phyloP scores from a whole-genome alignment of 306 rosid species.

The Bauhinia variegata region DNA sequence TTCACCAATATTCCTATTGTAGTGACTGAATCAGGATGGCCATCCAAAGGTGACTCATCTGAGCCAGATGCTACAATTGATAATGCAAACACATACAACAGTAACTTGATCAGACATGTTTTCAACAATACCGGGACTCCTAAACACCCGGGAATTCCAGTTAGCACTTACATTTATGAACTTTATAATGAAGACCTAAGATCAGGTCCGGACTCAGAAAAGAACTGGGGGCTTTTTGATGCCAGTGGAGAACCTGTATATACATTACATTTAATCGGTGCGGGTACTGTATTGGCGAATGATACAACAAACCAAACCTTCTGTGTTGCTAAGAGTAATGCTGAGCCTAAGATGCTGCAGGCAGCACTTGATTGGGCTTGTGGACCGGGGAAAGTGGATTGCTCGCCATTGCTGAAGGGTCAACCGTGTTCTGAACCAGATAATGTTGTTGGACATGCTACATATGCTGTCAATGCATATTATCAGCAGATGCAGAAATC shows the following conservation, averaged over 20 bases:
- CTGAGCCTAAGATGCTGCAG: slow-evolving; percentile 83
- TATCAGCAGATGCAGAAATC: slow-evolving; percentile 82
- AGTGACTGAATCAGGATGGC: slow-evolving; percentile 96
- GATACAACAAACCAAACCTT: slow-evolving; percentile 93
- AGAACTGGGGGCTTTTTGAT: slow-evolving; percentile 88
- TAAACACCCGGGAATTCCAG: slow-evolving; percentile 84
- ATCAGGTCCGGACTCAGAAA: slow-evolving; percentile 76
- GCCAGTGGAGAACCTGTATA: slow-evolving; percentile 74
- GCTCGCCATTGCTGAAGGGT: slow-evolving; percentile 81
- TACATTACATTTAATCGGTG: slow-evolving; percentile 79
- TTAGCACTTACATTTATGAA: slow-evolving; percentile 89
- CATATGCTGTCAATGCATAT: slow-evolving; percentile 89
- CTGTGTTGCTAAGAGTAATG: slow-evolving; percentile 75
- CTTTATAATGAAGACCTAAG: slow-evolving; percentile 90
- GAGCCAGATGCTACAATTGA: slow-evolving; percentile 82
- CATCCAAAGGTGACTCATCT: slow-evolving; percentile 78
- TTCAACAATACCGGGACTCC: slow-evolving; percentile 93
- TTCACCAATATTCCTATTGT: slow-evolving; percentile 74
- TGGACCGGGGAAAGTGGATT: slow-evolving; percentile 95
- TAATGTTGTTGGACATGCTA: slow-evolving; percentile 71
- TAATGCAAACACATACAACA: slow-evolving; percentile 89
- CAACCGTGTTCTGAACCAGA: slow-evolving; percentile 80
- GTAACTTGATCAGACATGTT: slow-evolving; percentile 87
- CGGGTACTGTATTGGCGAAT: slow-evolving; percentile 77
- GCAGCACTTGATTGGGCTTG: slow-evolving; percentile 98